A percentile compares a stretch with the other conserved stretches of the same genome.
phyloP scores from a whole-genome alignment of 495 filamentous ascomycete species.

The Aspergillus bridgeri region DNA sequence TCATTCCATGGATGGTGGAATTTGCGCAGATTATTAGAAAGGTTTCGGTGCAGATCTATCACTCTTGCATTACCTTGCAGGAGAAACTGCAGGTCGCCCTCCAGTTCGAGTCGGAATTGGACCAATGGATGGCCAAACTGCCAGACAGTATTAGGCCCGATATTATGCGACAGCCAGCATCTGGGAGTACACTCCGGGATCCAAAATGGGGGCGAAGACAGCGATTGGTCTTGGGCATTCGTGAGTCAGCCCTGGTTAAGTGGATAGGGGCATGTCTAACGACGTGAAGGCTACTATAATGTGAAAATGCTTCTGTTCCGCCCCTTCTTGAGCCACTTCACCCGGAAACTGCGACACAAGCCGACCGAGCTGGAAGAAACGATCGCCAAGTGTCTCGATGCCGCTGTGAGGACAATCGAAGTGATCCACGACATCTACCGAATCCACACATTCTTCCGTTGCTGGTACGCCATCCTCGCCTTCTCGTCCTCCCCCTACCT shows the following conservation, averaged over 20 bases:
- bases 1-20: constrained; percentile 44
- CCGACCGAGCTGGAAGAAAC: constrained; percentile 32
- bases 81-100: constrained; percentile 37
- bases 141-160: constrained; percentile 36
- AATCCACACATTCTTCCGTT: constrained; percentile 41
- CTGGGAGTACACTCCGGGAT: constrained; percentile 31
- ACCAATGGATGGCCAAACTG: constrained; percentile 33
- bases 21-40: constrained; percentile 39
- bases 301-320: constrained; percentile 42
- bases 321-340: constrained; percentile 37
- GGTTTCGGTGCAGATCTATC: constrained; percentile 43
- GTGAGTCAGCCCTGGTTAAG: constrained; percentile 17
- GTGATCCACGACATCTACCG: constrained; percentile 42
- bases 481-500: not conserved
- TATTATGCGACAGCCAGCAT: constrained; percentile 18
- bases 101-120: constrained; percentile 37
- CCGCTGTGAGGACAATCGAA: constrained; percentile 39
- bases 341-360: constrained; percentile 31
- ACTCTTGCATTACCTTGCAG: constrained; percentile 35
- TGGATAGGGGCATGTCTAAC: not conserved
- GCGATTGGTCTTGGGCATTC: constrained; percentile 34
- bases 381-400: constrained; percentile 35
- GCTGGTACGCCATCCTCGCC: constrained; percentile 35
- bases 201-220: constrained; percentile 41
- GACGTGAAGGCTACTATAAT: constrained; percentile 32